Evolutionary conservation across 1,284 basidiomycete genomes (phyloP), one percentile per base, ranked within the genome.

Genomic region (Microbotryum violaceum): DNA sequence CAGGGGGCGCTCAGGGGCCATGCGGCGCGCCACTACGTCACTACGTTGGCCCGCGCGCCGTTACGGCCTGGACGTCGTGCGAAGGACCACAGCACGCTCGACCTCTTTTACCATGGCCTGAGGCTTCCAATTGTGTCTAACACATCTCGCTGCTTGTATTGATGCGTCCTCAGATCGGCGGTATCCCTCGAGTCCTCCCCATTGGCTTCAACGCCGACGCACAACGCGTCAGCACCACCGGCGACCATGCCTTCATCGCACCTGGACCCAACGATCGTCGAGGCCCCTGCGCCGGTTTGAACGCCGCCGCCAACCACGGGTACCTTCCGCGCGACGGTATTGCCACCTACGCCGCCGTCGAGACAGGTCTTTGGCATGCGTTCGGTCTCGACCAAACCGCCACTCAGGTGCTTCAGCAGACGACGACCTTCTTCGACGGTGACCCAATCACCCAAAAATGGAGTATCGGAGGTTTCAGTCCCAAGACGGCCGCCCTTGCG

Each of bases 351-450:
- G 53, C 16, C 8, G 54, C 54, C 9, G 54, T 55, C n/a, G 23
- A 55, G 44, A 55, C 54, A 16, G 54, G 44, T 29, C 44, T 55
- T 21, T 55, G 12, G 12, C 16, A 55, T 16, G 54, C 54, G 18
- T 55, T 55, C 44, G 54, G 54, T 29, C 20, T 55, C 9, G 54
- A 55, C 44, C 54, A 55, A 18, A 55, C 54, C 7, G 54, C 54
- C 14, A 55, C 54, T 9, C 54, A 55, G 20, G 33, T 55, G 16
- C 44, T 55, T 12, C 54, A 55, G 23, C 54, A 55, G 46, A 55
- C 54, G 0, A 55, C 54, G 20, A 20, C 54, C 16, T 55, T 55
- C 44, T 55, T 55, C 23, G 54, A 29, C 12, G 54, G 54, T 6
- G 54, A 55, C 54, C 54, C 54, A 45, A 46, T 55, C 25, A 47